Evolutionary conservation across 2,329 filamentous ascomycete species (phyloP).

Genomic region (Trichoderma afroharzianum): DNA sequence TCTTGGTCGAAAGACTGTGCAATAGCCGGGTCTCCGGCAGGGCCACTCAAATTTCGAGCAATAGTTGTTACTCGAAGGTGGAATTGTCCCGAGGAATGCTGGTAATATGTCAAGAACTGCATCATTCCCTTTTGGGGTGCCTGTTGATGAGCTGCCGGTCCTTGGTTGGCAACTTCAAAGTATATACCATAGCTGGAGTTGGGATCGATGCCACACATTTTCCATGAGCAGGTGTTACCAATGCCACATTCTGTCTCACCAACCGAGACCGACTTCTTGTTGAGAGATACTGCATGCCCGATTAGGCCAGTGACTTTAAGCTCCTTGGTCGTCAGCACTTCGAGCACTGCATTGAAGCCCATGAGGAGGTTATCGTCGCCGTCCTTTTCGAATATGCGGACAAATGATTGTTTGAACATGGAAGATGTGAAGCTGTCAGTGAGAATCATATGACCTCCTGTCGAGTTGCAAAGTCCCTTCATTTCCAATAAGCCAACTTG

Average conservation of each 20-base stretch:
- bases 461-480: conserved; percentile 95
- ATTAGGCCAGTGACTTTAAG: conserved; percentile 97
- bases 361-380: conserved; percentile 90
- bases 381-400: conserved; percentile 96
- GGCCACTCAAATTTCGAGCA: conserved; percentile 84
- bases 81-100: conserved; percentile 94
- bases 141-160: conserved; percentile 80
- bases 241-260: conserved; percentile 98
- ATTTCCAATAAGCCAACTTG: conserved; percentile 97
- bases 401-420: conserved; percentile 99
- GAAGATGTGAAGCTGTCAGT: conserved; percentile 98
- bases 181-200: conserved; percentile 92
- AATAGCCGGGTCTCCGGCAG: conserved; percentile 88
- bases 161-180: conserved; percentile 95
- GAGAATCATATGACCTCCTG: conserved; percentile 95
- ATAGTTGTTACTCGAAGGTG: conserved; percentile 95
- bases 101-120: conserved; percentile 98
- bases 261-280: conserved; percentile 96
- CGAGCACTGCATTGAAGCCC: conserved; percentile 96
- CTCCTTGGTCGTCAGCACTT: conserved; percentile 96
- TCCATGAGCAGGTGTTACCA: conserved; percentile 98
- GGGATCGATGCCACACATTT: conserved; percentile 98
- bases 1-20: conserved; percentile 98
- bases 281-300: conserved; percentile 91
- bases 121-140: conserved; percentile 90